Evolutionary conservation across 2,329 filamentous ascomycete species (phyloP), one percentile per base, ranked within the genome.

Genomic region (Daldinia sp.): DNA sequence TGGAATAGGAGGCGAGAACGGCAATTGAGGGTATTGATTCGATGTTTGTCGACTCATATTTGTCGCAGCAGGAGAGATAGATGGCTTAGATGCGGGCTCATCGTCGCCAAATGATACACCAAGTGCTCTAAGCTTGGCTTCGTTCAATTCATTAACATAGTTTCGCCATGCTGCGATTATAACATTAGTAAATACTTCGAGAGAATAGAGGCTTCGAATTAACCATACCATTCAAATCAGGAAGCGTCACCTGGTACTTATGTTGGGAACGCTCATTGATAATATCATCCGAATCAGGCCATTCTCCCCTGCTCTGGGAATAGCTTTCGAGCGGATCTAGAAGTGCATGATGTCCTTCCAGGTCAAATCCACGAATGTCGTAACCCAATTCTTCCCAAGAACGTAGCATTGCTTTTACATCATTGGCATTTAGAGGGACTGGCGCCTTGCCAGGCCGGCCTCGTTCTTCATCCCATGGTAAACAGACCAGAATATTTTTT

Each of bases 71-170:
- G 89, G 89, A 11, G 93, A 94, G 68, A 90, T 83, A 3, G 87
- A 87, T 39, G 85, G 80, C 53, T 83, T 77, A 63, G 85, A 79
- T 25, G 80, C 79, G 9, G 88, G 86, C 52, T 95, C 92, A 4
- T 93, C 90, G 49, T 90, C 88, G 32, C 88, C 91, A 63, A 92
- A 84, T 15, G 88, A 93, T 10, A 98, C 95, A 67, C 95, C 95
- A 57, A 99, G 83, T 51, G 94, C 94, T 64, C 93, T 89, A 53
- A 99, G 83, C 79, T 97, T 99, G 63, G 94, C 93, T 79, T 99
- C 95, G 69, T 92, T 88, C 32, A 98, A 81, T 68, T 90, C 89
- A 56, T 90, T 86, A 61, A 94, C 90, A 76, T 98, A 97, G 23
- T 87, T 82, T 72, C 92, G 90, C 85, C 85, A 88, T 1, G 84